Percentiles rank a stretch among this genome's conserved stretches.
Conservation (phyloP, 208 protist species). For the Trypanosoma congolense region DNA sequence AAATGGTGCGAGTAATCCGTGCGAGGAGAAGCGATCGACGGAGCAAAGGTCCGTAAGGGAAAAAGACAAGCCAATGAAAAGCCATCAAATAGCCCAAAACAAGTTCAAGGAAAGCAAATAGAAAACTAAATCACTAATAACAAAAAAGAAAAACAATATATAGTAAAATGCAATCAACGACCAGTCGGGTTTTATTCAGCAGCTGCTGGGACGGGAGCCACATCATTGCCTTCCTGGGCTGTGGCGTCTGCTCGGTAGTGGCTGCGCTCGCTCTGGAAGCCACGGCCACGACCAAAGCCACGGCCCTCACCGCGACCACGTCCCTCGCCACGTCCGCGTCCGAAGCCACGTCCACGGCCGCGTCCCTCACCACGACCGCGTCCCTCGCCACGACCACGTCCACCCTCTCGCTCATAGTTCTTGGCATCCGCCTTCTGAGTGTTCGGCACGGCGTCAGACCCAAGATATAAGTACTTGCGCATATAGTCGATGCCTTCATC, state of each 20-base stretch:
- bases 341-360: constrained; percentile 39
- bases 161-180: neutral
- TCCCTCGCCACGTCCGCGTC: constrained; percentile 33
- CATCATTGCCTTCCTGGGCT: constrained; percentile 26
- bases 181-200: constrained; percentile 12
- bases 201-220: constrained; percentile 26
- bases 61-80: neutral
- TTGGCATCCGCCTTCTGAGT: constrained; percentile 79
- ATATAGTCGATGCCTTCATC: constrained; percentile 91
- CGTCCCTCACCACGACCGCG: constrained; percentile 21
- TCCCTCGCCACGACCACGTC: constrained; percentile 25
- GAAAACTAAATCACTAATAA: neutral
- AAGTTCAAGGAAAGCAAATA: neutral
- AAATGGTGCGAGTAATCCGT: neutral
- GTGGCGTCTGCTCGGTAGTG: constrained; percentile 59
- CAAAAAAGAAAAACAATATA: constrained; percentile 3
- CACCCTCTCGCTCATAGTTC: constrained; percentile 51
- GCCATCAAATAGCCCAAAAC: neutral
- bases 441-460: constrained; percentile 80
- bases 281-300: constrained; percentile 75
- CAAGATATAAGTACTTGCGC: constrained; percentile 90
- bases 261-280: constrained; percentile 73
- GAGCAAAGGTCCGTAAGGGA: too few species aligned
- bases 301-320: constrained; percentile 39
- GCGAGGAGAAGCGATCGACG: too few species aligned